A percentile compares a stretch with the other conserved stretches of the same genome.
phyloP scores from a whole-genome alignment of 2,329 filamentous ascomycete species.

The Pseudofabraea citricarpa region DNA sequence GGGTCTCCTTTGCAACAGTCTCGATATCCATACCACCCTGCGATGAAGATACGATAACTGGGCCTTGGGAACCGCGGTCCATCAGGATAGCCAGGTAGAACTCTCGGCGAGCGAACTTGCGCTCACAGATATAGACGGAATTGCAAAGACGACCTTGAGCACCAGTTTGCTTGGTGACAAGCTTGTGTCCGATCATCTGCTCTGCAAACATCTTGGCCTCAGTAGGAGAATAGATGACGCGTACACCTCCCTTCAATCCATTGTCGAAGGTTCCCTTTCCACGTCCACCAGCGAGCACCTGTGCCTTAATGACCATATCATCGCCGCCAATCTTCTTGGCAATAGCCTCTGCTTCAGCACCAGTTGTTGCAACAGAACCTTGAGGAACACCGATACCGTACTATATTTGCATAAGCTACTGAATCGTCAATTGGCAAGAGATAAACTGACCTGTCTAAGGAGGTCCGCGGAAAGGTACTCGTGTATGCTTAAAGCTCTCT shows the following conservation, averaged over 20 bases:
- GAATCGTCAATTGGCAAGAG: conserved; percentile 12
- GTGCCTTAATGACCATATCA: conserved; percentile 99
- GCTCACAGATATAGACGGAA: conserved; percentile 97
- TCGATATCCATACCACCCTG: conserved; percentile 99
- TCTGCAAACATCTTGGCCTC: conserved; percentile 95
- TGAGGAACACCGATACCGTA: conserved; percentile 94
- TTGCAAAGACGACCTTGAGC: conserved; percentile 91
- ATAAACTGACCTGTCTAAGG: conserved; percentile 58
- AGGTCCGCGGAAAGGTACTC: conserved; percentile 96
- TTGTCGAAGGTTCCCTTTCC: conserved; percentile 98
- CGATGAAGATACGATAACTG: conserved; percentile 95
- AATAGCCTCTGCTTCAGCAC: conserved; percentile 84
- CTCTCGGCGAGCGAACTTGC: conserved; percentile 97
- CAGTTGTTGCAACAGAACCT: conserved; percentile 77
- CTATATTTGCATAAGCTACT: conserved; percentile 41
- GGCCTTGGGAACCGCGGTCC: conserved; percentile 86
- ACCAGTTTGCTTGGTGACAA: conserved; percentile 99
- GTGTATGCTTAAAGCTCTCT: conserved; percentile 93
- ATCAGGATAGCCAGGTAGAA: conserved; percentile 99
- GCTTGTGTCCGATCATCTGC: conserved; percentile 99
- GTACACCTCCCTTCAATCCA: conserved; percentile 96
- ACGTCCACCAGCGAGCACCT: conserved; percentile 95
- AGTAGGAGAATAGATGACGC: conserved; percentile 97
- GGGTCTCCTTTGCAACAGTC: conserved; percentile 95
- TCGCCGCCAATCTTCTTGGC: conserved; percentile 88